Conservation (phyloP, 1,284 basidiomycete genomes). For the Agaricales sp. region DNA sequence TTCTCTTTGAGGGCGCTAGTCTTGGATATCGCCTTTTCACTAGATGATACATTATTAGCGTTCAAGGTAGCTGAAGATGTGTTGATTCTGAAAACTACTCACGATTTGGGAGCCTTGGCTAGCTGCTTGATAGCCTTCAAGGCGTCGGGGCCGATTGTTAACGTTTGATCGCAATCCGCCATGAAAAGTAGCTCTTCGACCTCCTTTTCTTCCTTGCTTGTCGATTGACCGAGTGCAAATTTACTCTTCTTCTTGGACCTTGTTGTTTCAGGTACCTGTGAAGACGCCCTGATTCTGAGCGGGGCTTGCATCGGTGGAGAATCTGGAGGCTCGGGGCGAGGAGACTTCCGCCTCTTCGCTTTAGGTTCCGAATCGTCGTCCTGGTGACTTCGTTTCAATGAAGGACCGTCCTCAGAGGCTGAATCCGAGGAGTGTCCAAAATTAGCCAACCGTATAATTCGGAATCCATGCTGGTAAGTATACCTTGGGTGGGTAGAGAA, state of each 20-base stretch:
- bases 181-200: neutral
- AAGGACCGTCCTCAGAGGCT: neutral
- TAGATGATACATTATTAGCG: neutral
- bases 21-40: neutral
- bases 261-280: neutral
- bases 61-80: neutral
- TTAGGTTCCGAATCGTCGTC: neutral
- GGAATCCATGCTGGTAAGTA: no score
- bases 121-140: neutral
- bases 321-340: neutral
- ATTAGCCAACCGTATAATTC: no score
- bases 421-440: no score
- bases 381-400: neutral
- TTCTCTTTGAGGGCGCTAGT: neutral
- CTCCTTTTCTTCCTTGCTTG: neutral
- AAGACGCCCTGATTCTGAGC: neutral
- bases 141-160: neutral
- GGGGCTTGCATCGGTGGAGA: neutral
- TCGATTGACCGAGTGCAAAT: no score
- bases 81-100: neutral
- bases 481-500: neutral
- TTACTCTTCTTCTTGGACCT: neutral
- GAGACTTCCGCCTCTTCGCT: neutral
- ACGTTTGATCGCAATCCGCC: neutral
- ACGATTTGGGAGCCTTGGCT: neutral